phyloP scores from a whole-genome alignment of 2,329 filamentous ascomycete species.

The Fusarium mexicanum region DNA sequence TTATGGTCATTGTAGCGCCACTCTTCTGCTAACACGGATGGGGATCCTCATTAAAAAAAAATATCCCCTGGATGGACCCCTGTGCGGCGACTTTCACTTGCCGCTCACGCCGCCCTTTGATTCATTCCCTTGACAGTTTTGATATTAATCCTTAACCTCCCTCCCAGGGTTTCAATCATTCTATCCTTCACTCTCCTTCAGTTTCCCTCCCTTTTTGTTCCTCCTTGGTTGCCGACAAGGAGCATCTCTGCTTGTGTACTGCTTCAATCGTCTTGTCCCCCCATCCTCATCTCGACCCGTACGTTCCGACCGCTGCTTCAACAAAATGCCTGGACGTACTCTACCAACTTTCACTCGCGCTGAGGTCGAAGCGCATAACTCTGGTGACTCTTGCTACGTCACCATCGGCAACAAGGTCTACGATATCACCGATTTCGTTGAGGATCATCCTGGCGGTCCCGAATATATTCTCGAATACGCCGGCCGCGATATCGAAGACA shows the following conservation, averaged over 20 bases:
- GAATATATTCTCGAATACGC: conserved; percentile 90
- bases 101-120: conserved; percentile 31
- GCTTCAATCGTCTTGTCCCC: neutral
- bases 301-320: conserved; percentile 26
- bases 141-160: conserved; percentile 28
- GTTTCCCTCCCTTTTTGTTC: neutral
- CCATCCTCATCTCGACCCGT: conserved; percentile 10
- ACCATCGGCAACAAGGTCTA: conserved; percentile 90
- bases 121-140: conserved; percentile 7
- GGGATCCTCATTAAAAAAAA: conserved; percentile 47
- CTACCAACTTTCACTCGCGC: conserved; percentile 84
- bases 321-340: conserved; percentile 77
- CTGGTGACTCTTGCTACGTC: conserved; percentile 87
- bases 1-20: conserved; percentile 43
- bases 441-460: conserved; percentile 89
- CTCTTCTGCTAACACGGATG: conserved; percentile 39
- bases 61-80: conserved; percentile 39
- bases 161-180: conserved; percentile 9
- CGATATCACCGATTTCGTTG: conserved; percentile 91
- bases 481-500: conserved; percentile 84
- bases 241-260: conserved; percentile 17
- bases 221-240: conserved; percentile 14
- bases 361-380: conserved; percentile 85
- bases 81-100: conserved; percentile 30
- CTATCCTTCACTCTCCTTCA: conserved; percentile 13